Evolutionary conservation across 352 stramenopile species (phyloP), one percentile per base, ranked within the genome.

Genomic region (Aphanomyces invadans): DNA sequence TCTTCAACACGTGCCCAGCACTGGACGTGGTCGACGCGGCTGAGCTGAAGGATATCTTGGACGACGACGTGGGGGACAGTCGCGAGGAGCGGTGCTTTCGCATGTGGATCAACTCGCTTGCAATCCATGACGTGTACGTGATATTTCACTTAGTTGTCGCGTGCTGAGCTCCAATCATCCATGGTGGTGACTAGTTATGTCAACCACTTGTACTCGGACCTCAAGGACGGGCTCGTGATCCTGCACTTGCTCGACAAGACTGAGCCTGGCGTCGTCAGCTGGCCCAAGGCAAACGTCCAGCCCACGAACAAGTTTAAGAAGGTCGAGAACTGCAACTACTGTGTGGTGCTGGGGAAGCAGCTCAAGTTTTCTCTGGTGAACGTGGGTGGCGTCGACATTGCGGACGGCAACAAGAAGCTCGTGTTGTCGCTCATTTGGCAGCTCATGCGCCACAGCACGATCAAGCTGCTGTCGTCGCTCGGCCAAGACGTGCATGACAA

Each of bases 401-500:
- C 88, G 32, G 89, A 97, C 70, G 86, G 82, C 52, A 95, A 95
- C 48, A 93, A 94, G 72, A 97, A 97, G 74, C 79, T 97, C 66
- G 96, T 96, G 51, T 68, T 97, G 51, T 95, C 87, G 52, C 88
- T 97, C 36, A 94, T 97, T 36, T 97, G 90, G 91, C 91, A 97
- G 76, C 88, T 90, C 65, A 97, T 97, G 91, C 82, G 91, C 36
- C 80, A 92, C 73, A 88, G 96, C 70, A 90, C 94, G 55, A 71
- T 97, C 26, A 89, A 93, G 57, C 75, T 96, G 25, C 68, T 95
- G 56, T 87, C 81, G 32, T 75, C 79, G 3, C 64, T 93, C 2
- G 79, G 84, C 25, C 48, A 70, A 19, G 70, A 68, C 3, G 88
- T 94, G 65, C 90, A 79, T 0, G 85, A 94, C 68, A 81, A 81